Evolutionary conservation across 345 rosid species (phyloP).

Genomic region (Noccaea caerulescens): DNA sequence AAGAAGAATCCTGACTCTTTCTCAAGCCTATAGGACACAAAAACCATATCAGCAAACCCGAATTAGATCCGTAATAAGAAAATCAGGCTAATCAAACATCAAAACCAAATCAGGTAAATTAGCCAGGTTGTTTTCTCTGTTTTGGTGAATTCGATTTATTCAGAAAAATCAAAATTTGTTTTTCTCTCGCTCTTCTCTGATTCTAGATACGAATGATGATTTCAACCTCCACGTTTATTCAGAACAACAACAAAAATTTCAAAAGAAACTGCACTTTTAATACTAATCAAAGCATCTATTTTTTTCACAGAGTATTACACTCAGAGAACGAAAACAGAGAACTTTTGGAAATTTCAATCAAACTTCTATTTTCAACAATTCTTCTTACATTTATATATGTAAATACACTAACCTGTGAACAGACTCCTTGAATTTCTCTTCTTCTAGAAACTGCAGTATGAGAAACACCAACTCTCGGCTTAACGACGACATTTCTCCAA

Average conservation of each 20-base stretch:
- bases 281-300: not conserved
- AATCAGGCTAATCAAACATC: conserved; percentile 4
- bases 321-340: not conserved
- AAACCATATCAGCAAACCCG: not conserved
- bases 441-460: conserved; percentile 92
- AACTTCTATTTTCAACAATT: not conserved
- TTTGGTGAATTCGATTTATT: not conserved
- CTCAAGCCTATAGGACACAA: conserved; percentile 56
- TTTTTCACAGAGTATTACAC: not conserved
- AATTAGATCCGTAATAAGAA: not conserved
- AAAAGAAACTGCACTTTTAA: not conserved
- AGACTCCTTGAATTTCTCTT: conserved; percentile 87
- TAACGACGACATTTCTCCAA: conserved; percentile 63
- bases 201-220: conserved; percentile 7
- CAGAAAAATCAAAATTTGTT: conserved; percentile 1
- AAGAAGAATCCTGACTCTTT: conserved; percentile 86
- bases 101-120: not conserved
- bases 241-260: not conserved
- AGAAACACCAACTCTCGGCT: conserved; percentile 92
- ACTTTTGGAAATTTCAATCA: not conserved
- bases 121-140: not conserved
- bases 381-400: not conserved
- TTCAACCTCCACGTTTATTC: not conserved
- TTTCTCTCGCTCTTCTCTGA: conserved; percentile 12
- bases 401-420: conserved; percentile 65